Percentiles rank a stretch among this genome's conserved stretches.
These are phyloP conservation scores for Aciculosporium take DNA, from an alignment of 2,329 filamentous ascomycete genomes.

Conservation along the genomic window DNA sequence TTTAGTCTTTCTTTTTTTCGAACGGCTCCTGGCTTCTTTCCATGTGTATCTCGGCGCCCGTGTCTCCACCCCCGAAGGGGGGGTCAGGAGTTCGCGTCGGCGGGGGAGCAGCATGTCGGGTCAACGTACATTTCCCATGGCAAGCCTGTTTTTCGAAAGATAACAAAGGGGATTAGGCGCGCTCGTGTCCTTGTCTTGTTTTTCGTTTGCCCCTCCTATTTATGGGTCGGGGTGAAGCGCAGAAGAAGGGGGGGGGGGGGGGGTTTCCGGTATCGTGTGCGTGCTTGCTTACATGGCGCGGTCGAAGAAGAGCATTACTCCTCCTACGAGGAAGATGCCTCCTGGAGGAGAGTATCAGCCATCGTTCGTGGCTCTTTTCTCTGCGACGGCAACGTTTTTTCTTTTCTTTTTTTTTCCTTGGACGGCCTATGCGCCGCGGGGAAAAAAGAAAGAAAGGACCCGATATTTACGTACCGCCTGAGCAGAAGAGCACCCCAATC, in stretches of 20 bases:
- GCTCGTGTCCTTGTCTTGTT: not conserved
- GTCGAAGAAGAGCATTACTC: conserved; percentile 95
- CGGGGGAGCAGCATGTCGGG: too few relatives aligned
- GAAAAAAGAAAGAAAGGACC: not conserved
- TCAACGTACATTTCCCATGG: conserved; percentile 90
- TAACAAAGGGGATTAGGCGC: not conserved
- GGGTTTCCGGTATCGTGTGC: too few relatives aligned
- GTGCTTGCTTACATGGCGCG: conserved; percentile 77
- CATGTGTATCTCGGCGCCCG: conserved; percentile 70
- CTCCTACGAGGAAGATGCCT: conserved; percentile 86
- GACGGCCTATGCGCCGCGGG: rapidly evolving
- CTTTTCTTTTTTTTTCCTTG: too few relatives aligned
- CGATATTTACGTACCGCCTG: conserved; percentile 59
- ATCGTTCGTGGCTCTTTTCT: conserved; percentile 11
- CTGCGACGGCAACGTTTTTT: too few relatives aligned
- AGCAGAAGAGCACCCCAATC: conserved; percentile 94
- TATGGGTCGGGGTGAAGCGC: too few relatives aligned
- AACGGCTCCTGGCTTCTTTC: not conserved
- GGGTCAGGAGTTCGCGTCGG: too few relatives aligned
- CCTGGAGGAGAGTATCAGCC: conserved; percentile 34
- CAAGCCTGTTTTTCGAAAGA: conserved; percentile 51
- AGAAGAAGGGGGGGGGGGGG: not conserved
- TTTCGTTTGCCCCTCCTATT: too few relatives aligned
- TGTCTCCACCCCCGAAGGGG: too few relatives aligned
- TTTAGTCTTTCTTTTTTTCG: conserved; percentile 4